Evolutionary conservation across 1,284 basidiomycete species (phyloP).

Genomic region (Pyrrhoderma lamaoense): DNA sequence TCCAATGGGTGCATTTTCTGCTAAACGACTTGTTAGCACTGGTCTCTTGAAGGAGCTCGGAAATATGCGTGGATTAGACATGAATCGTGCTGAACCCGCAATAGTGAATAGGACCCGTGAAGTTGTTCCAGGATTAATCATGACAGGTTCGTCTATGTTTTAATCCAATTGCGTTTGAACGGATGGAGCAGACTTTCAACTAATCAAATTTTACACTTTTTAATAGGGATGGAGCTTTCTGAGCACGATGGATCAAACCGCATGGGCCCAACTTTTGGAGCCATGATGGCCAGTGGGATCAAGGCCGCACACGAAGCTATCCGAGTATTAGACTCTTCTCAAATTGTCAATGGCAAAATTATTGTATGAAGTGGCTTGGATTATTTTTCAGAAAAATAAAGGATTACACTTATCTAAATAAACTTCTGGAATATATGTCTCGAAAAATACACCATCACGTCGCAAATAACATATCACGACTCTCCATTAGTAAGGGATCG

Average conservation of each 20-base stretch:
- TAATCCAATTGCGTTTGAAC: too few species aligned
- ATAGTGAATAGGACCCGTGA: slow-evolving; percentile 76
- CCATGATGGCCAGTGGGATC: slow-evolving; percentile 75
- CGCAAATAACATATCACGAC: too few species aligned
- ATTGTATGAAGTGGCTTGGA: slow-evolving; percentile 33
- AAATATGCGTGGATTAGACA: slow-evolving; percentile 76
- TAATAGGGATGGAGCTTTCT: slow-evolving; percentile 73
- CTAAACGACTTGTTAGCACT: slow-evolving; percentile 73
- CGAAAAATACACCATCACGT: too few species aligned
- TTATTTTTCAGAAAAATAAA: too few species aligned
- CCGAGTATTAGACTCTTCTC: slow-evolving; percentile 49
- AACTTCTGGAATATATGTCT: too few species aligned
- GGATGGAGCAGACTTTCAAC: not conserved
- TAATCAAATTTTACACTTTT: not conserved
- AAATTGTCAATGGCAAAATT: slow-evolving; percentile 61
- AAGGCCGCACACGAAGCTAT: slow-evolving; percentile 74
- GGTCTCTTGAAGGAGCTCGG: slow-evolving; percentile 73
- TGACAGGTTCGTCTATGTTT: slow-evolving; percentile 45
- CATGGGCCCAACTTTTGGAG: slow-evolving; percentile 78
- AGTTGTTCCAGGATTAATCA: slow-evolving; percentile 72
- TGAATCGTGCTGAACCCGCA: slow-evolving; percentile 71
- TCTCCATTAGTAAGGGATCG: too few species aligned
- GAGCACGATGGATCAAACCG: slow-evolving; percentile 79
- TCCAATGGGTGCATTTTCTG: slow-evolving; percentile 81
- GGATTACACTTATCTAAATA: too few species aligned